Percentiles rank a stretch among this genome's conserved stretches.
Conservation (phyloP, 2,329 filamentous ascomycete genomes). For the Aspergillus costaricaensis region DNA sequence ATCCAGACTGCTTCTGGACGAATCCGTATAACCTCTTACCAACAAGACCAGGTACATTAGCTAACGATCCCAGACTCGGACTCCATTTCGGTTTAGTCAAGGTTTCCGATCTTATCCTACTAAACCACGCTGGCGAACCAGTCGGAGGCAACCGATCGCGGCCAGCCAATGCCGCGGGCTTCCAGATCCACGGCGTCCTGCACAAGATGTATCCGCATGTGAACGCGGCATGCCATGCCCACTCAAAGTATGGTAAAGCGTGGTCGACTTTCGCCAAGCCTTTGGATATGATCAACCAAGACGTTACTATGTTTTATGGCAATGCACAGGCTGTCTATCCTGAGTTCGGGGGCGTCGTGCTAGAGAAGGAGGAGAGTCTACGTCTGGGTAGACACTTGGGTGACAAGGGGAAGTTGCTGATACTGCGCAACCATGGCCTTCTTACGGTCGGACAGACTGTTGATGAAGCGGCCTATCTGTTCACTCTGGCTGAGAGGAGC, state of each 20-base stretch:
- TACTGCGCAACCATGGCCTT: slow-evolving; percentile 72
- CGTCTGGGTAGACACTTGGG: slow-evolving; percentile 66
- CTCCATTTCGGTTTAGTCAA: slow-evolving; percentile 19
- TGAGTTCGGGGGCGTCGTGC: slow-evolving; percentile 43
- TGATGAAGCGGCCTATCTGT: slow-evolving; percentile 72
- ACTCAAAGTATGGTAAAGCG: slow-evolving; percentile 48
- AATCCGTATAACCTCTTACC: slow-evolving; percentile 33
- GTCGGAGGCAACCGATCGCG: slow-evolving; percentile 37
- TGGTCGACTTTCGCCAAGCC: slow-evolving; percentile 46
- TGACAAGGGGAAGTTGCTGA: slow-evolving; percentile 58
- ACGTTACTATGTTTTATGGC: slow-evolving; percentile 62
- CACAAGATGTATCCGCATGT: slow-evolving; percentile 60
- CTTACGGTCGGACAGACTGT: slow-evolving; percentile 71
- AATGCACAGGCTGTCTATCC: slow-evolving; percentile 38
- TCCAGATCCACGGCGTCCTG: slow-evolving; percentile 49
- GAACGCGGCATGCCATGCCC: slow-evolving; percentile 48
- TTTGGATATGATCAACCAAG: slow-evolving; percentile 48
- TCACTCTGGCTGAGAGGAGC: slow-evolving; percentile 67
- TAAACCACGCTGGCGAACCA: slow-evolving; percentile 47
- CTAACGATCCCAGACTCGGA: neutral
- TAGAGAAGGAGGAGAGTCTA: slow-evolving; percentile 63
- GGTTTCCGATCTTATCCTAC: slow-evolving; percentile 47
- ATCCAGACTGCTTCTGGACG: slow-evolving; percentile 39
- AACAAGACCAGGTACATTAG: too few species aligned
- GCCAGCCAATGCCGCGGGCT: slow-evolving; percentile 50